These are phyloP conservation scores for Rubroboletus pulcherrimus DNA, from an alignment of 768 basidiomycete species.

Conservation along the genomic window DNA sequence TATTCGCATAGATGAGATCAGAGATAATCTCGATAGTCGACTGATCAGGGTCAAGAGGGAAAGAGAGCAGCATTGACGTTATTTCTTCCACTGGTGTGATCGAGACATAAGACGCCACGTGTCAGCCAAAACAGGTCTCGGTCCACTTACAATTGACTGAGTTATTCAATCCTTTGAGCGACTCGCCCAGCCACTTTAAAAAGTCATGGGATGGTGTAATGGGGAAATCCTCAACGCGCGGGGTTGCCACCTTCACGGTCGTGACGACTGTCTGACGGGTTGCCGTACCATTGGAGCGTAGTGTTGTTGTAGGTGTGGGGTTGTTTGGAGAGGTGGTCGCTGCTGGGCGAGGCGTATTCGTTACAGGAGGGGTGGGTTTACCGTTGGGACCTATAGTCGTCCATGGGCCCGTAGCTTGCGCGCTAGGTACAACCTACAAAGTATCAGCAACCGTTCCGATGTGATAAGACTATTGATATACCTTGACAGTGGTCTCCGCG, in stretches of 20 bases:
- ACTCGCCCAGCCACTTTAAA: slow-evolving; percentile 84
- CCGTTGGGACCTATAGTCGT: slow-evolving; percentile 82
- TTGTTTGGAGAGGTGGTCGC: slow-evolving; percentile 28
- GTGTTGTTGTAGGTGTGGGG: slow-evolving; percentile 29
- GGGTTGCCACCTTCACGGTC: slow-evolving; percentile 27
- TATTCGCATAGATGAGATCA: slow-evolving; percentile 91
- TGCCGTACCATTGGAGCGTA: slow-evolving; percentile 38
- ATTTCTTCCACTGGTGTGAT: slow-evolving; percentile 82
- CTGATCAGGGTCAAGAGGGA: slow-evolving; percentile 85
- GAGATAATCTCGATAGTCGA: slow-evolving; percentile 89
- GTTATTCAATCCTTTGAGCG: slow-evolving; percentile 68
- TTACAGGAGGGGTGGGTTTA: slow-evolving; percentile 40
- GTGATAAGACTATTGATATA: slow-evolving; percentile 25
- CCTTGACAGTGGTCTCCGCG: slow-evolving; percentile 77
- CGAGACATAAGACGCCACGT: slow-evolving; percentile 16
- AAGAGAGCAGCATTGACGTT: slow-evolving; percentile 89
- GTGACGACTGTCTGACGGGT: slow-evolving; percentile 37
- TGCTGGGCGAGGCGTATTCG: slow-evolving; percentile 34
- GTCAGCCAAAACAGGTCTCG: not conserved
- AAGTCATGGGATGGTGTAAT: slow-evolving; percentile 83
- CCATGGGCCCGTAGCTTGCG: slow-evolving; percentile 59
- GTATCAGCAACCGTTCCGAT: slow-evolving; percentile 1
- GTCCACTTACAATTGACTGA: slow-evolving; percentile 49
- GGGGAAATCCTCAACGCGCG: slow-evolving; percentile 58
- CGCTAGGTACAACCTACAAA: slow-evolving; percentile 31